Evolutionary conservation across 2,329 filamentous ascomycete genomes (phyloP).

Genomic region (Fusarium goolgardi): DNA sequence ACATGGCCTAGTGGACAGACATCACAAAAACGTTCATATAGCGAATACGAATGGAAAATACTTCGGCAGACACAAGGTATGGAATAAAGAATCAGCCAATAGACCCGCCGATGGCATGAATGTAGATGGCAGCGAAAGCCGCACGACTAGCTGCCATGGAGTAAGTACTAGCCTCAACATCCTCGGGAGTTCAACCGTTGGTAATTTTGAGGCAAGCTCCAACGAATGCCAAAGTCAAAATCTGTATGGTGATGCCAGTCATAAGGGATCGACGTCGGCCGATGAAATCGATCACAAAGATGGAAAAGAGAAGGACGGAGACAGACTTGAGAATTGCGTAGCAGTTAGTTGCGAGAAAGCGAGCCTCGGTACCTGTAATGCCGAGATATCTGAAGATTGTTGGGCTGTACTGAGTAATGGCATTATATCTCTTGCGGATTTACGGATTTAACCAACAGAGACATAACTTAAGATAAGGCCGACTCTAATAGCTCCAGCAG

Average conservation of each 20-base stretch:
- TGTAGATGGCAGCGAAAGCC: slow-evolving; percentile 58
- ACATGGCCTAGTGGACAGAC: slow-evolving; percentile 56
- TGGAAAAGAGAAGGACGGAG: slow-evolving; percentile 44
- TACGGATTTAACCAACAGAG: no score
- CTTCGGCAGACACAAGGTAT: slow-evolving; percentile 59
- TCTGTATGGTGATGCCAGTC: slow-evolving; percentile 50
- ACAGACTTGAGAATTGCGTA: slow-evolving; percentile 49
- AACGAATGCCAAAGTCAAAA: slow-evolving; percentile 47
- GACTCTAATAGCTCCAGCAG: no score
- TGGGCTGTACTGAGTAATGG: slow-evolving; percentile 48
- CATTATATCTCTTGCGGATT: no score
- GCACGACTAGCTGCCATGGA: slow-evolving; percentile 51
- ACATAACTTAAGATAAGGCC: no score
- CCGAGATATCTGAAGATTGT: slow-evolving; percentile 49
- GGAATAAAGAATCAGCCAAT: slow-evolving; percentile 61
- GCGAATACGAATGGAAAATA: slow-evolving; percentile 57
- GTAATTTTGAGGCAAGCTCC: slow-evolving; percentile 49
- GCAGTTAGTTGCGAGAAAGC: slow-evolving; percentile 45
- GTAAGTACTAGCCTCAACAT: slow-evolving; percentile 31
- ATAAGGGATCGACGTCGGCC: slow-evolving; percentile 50
- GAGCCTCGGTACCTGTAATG: slow-evolving; percentile 38
- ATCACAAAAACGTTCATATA: slow-evolving; percentile 57
- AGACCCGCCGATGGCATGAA: slow-evolving; percentile 58
- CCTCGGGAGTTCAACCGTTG: slow-evolving; percentile 37
- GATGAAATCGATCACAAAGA: slow-evolving; percentile 50